Base-by-base conservation (phyloP, 306 rosid genomes). In the Quercus engelmannii region DNA sequence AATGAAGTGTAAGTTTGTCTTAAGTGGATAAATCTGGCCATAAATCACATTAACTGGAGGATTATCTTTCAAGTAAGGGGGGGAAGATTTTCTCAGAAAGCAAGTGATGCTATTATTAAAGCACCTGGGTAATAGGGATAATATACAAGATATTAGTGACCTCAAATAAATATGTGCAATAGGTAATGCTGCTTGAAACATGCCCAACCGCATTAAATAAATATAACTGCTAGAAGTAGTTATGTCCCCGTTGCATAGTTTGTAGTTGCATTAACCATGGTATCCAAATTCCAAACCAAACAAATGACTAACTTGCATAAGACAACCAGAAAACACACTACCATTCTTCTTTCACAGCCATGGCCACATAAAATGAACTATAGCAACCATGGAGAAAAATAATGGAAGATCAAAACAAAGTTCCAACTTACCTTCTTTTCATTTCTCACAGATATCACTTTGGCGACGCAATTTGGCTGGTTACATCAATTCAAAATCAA, bases 391-490 rank as follows among this genome's bases (percentile, higher is more conserved):
- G 67, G 38, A 52, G 72, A 61, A 6, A 49, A 38, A 51, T 43
- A 71, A 30, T 46, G 12, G 9, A 63, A 57, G 35, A 74, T 55
- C 52, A n/a, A 11, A 26, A 35, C 31, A 18, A 38, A 15, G 31
- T 25, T 14, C 19, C 54, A 74, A 19, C 13, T 75, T 84, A 91
- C 93, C 96, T 91, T 91, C 73, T 91, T 91, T 62, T 86, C 89
- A 69, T 83, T 89, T 85, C 88, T 84, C 26, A 89, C 69, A 54
- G 91, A 79, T 11, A 91, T 87, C 75, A 91, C 93, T 79, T 91
- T 87, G 72, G 96, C 91, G 6, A 79, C 87, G 69, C 93, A 91
- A 80, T 91, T 91, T 51, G 96, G 96, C 96, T 91, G 90, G 31
- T 55, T 82, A 82, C 49, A 57, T 25, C 64, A 85, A 74, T 20